phyloP scores from a whole-genome alignment of 1,139 yeast genomes.

The Geotrichum cucujoidarum region DNA sequence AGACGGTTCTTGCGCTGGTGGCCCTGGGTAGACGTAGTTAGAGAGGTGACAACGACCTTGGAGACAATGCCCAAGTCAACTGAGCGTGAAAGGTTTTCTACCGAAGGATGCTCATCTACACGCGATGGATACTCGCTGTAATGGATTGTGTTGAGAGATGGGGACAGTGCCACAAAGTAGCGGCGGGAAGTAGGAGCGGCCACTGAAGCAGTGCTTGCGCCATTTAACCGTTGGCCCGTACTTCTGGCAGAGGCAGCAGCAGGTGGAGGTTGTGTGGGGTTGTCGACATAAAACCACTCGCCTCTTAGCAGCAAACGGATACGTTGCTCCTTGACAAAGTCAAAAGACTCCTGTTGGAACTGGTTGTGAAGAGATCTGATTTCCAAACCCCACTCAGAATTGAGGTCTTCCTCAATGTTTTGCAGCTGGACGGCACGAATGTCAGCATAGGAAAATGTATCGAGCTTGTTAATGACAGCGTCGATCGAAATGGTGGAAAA shows the following conservation, averaged over 20 bases:
- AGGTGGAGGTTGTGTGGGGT: slow-evolving; percentile 39
- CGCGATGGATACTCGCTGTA: slow-evolving; percentile 56
- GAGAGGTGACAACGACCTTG: slow-evolving; percentile 28
- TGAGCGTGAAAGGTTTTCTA: slow-evolving; percentile 40
- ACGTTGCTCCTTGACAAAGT: slow-evolving; percentile 76
- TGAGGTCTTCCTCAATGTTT: slow-evolving; percentile 39
- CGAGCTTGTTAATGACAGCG: slow-evolving; percentile 32
- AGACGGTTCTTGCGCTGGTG: slow-evolving; percentile 24
- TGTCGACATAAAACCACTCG: slow-evolving; percentile 73
- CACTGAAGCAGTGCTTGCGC: slow-evolving; percentile 4
- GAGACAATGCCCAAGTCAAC: slow-evolving; percentile 27
- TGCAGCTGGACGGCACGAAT: slow-evolving; percentile 55
- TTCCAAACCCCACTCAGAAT: slow-evolving; percentile 37
- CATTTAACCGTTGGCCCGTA: not conserved
- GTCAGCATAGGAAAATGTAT: slow-evolving; percentile 44
- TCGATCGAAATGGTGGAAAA: slow-evolving; percentile 24
- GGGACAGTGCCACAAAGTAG: slow-evolving; percentile 61
- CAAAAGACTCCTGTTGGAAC: slow-evolving; percentile 56
- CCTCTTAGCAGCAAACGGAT: slow-evolving; percentile 69
- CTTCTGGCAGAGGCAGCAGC: not conserved
- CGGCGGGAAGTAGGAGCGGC: slow-evolving; percentile 37
- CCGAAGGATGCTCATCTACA: slow-evolving; percentile 49
- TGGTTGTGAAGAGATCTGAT: slow-evolving; percentile 48
- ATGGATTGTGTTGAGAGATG: slow-evolving; percentile 60
- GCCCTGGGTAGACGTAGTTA: slow-evolving; percentile 20